phyloP scores from a whole-genome alignment of 306 rosid genomes.

The Pterocarpus macrocarpus region DNA sequence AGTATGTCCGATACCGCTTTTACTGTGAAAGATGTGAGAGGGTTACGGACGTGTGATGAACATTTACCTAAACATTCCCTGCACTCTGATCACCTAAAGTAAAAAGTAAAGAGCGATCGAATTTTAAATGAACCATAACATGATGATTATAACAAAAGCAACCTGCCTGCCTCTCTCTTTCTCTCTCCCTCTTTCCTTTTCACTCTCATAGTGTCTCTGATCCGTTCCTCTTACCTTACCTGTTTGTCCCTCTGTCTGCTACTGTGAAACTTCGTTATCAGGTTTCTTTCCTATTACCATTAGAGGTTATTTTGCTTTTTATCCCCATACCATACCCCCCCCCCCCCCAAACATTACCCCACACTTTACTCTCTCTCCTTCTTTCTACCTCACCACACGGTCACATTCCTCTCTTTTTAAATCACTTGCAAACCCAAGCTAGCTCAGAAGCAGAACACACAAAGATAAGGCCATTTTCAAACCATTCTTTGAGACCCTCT shows the following conservation, averaged over 20 bases:
- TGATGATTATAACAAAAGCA: neutral
- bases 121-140: too few species aligned
- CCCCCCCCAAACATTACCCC: neutral
- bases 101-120: too few species aligned
- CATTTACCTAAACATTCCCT: too few species aligned
- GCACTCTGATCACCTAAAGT: too few species aligned
- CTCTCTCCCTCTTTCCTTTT: slow-evolving; percentile 23
- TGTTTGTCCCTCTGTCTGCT: slow-evolving; percentile 70
- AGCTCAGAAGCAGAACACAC: slow-evolving; percentile 32
- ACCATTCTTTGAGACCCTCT: slow-evolving; percentile 35
- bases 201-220: slow-evolving; percentile 27
- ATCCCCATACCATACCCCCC: slow-evolving; percentile 35
- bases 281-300: slow-evolving; percentile 44
- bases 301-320: slow-evolving; percentile 35
- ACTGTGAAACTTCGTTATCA: slow-evolving; percentile 59
- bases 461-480: slow-evolving; percentile 27
- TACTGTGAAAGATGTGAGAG: too few species aligned
- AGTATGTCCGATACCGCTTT: too few species aligned
- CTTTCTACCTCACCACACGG: slow-evolving; percentile 37
- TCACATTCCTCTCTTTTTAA: slow-evolving; percentile 47
- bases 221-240: slow-evolving; percentile 47
- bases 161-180: neutral
- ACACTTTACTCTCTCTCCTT: slow-evolving; percentile 36
- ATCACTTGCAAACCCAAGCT: slow-evolving; percentile 54
- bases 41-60: too few species aligned